Conservation (phyloP, 106 monocot species). For the Dendrobium catenatum region DNA sequence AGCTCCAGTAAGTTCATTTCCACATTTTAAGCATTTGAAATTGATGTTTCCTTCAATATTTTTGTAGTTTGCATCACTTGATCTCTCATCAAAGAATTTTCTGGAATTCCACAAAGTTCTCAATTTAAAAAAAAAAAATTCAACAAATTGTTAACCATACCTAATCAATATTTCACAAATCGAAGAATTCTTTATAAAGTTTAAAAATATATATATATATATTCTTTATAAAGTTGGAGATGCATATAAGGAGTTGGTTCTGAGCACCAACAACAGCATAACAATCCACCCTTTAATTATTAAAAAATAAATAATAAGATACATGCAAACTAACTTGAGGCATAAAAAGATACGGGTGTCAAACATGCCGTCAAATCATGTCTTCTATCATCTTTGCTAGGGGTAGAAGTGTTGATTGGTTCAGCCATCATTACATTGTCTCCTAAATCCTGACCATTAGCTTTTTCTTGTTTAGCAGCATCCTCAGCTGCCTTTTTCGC, state of each 20-base stretch:
- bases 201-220: no score
- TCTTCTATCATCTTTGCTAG: constrained; percentile 35
- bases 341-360: background rate
- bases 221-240: background rate
- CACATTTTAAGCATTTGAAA: background rate
- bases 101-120: background rate
- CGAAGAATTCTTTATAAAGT: background rate
- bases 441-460: constrained; percentile 33
- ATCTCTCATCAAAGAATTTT: background rate
- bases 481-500: constrained; percentile 92
- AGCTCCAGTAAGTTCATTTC: no score
- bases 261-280: background rate
- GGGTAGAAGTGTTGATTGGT: constrained; percentile 20
- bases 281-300: background rate
- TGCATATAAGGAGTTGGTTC: background rate
- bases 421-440: constrained; percentile 63
- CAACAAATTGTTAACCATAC: background rate
- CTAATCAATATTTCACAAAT: background rate
- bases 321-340: background rate
- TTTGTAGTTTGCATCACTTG: background rate
- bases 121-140: background rate
- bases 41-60: background rate
- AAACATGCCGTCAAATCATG: constrained; percentile 43
- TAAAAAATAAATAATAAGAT: background rate
- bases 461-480: constrained; percentile 52